phyloP scores from a whole-genome alignment of 2,329 filamentous ascomycete species.

The Pseudophaeomoniella oleicola region DNA sequence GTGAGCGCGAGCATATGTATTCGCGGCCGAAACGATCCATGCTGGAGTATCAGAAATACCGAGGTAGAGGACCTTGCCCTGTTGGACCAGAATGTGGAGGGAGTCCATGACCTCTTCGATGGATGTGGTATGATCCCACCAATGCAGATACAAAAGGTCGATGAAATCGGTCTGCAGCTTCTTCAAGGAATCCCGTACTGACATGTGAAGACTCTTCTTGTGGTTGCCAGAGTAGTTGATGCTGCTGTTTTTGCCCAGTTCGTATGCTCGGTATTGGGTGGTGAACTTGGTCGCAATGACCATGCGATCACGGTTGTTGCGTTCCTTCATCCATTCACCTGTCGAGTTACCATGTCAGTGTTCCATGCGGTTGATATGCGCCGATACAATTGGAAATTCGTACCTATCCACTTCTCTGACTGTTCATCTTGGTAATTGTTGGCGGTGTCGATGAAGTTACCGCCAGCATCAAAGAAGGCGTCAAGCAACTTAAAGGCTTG shows the following conservation, averaged over 20 bases:
- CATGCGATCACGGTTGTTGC: slow-evolving; percentile 51
- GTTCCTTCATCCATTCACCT: slow-evolving; percentile 46
- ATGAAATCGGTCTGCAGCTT: slow-evolving; percentile 40
- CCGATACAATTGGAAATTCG: no score
- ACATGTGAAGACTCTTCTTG: slow-evolving; percentile 25
- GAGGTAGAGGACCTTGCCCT: slow-evolving; percentile 26
- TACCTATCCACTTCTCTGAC: slow-evolving; percentile 50
- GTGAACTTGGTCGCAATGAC: slow-evolving; percentile 54
- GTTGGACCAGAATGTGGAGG: slow-evolving; percentile 22
- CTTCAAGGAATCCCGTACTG: slow-evolving; percentile 26
- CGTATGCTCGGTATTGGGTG: slow-evolving; percentile 35
- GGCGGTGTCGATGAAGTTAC: slow-evolving; percentile 59
- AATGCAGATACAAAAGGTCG: slow-evolving; percentile 41
- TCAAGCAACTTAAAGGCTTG: slow-evolving; percentile 51
- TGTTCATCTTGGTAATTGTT: slow-evolving; percentile 55
- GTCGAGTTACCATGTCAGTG: no score
- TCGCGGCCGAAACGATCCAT: slow-evolving; percentile 24
- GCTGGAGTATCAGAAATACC: slow-evolving; percentile 26
- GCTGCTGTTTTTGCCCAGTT: slow-evolving; percentile 21
- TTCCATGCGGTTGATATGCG: no score
- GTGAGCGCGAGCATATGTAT: slow-evolving; percentile 22
- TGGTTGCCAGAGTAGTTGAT: slow-evolving; percentile 32
- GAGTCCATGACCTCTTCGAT: slow-evolving; percentile 25
- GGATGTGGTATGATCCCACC: slow-evolving; percentile 31
- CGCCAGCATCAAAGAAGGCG: slow-evolving; percentile 47